Conservation (phyloP, 768 basidiomycete genomes). For the Clitopilus hobsonii region DNA sequence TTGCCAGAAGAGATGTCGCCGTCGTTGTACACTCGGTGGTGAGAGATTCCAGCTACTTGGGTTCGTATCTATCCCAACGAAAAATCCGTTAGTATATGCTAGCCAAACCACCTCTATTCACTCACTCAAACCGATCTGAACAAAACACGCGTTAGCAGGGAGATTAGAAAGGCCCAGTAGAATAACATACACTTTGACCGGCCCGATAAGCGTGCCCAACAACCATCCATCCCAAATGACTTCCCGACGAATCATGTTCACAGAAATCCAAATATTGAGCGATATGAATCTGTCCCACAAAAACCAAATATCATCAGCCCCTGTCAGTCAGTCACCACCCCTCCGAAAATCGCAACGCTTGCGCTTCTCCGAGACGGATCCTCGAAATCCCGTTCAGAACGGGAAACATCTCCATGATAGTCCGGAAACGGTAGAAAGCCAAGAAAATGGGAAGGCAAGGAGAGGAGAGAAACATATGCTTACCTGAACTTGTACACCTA, state of each 20-base stretch:
- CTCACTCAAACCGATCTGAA: background rate
- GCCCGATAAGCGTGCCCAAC: constrained; percentile 57
- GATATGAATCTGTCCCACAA: constrained; percentile 27
- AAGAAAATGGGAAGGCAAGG: no score
- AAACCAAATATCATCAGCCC: background rate
- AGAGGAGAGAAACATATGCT: constrained; percentile 14
- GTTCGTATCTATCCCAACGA: constrained; percentile 43
- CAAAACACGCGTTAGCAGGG: background rate
- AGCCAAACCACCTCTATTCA: no score
- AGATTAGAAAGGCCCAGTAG: background rate
- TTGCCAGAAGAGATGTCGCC: constrained; percentile 63
- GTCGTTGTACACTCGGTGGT: constrained; percentile 35
- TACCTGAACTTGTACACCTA: constrained; percentile 53
- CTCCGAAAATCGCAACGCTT: no score
- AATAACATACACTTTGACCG: constrained; percentile 51
- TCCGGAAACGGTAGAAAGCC: no score
- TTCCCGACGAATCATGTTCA: constrained; percentile 42
- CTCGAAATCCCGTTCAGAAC: no score
- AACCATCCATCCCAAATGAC: constrained; percentile 49
- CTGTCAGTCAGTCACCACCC: no score
- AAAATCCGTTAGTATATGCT: no score
- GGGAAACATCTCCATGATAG: no score
- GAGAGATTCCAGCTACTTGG: constrained; percentile 57
- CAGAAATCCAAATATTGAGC: constrained; percentile 53
- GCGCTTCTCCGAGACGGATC: no score